Base-by-base conservation (phyloP, 352 stramenopile species). In the Plasmopara viticola region DNA sequence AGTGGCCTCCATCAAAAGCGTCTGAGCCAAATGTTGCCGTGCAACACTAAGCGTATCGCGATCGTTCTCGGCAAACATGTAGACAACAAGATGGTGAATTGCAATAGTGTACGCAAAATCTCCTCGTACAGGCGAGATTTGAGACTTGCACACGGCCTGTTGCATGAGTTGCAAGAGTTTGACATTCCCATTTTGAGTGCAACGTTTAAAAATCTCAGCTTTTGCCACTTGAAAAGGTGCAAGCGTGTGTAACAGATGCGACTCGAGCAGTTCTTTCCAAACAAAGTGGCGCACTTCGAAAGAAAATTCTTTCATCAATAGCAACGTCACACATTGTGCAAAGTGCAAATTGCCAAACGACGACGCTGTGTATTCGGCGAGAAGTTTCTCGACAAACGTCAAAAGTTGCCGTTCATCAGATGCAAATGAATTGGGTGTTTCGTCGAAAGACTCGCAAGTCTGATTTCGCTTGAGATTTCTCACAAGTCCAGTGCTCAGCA, bases 281-380 rank as follows among this genome's bases (percentile, higher is more conserved):
- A 88, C 66, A 44, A 70, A 85, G 38, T 74, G 78, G 25, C 77
- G 75, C 12, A 86, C 38, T n/a, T 56, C 58, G 9, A 76, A 29
- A 29, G 78, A 69, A 35, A 88, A 86, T 44, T 87, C 78, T 4
- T 62, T 63, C 13, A 68, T 44, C 38, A 90, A 44, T 14, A 87
- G 66, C 57, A 90, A 56, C 42, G 80, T 78, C 40, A 89, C 47
- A 35, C 72, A 72, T n/a, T 73, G 64, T 0, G 80, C 73, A 68
- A 90, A 88, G 45, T 77, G 68, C 34, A 51, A 51, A 51, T 90
- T 84, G 6, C 63, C 80, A 54, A 81, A 90, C 15, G 80, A 90
- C 5, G 68, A 69, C 31, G 77, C 63, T 12, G 72, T 81, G 52
- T 87, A 90, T 56, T 90, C 80, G 3, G 68, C 62, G 25, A 86